Evolutionary conservation across 139 green algal species (phyloP), one percentile per base, ranked within the genome.

Genomic region (Trebouxia sp.): DNA sequence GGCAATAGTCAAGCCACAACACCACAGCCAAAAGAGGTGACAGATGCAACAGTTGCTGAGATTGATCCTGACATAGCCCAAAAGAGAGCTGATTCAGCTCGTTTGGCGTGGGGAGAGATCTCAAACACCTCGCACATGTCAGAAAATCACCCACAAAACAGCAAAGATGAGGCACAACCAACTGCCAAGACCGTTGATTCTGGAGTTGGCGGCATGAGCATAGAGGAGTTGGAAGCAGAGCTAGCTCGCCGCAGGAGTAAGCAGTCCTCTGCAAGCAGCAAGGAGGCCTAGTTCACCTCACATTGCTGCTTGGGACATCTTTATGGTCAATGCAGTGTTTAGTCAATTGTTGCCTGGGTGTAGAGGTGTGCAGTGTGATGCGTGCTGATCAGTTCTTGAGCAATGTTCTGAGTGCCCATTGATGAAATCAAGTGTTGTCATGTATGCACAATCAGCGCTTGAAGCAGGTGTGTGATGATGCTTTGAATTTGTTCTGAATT

Each of bases 151-250:
- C 38, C 35, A 56, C n/a, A 28, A 72, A 28, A 14, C 41, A 41
- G 42, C 43, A 72, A 72, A 72, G 14, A 26, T 42, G 1, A 77
- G 14, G 42, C 81, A 50, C 30, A 65, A 24, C 66, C 75, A 42
- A 65, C n/a, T 35, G 50, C n/a, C 30, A 42, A 58, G 10, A 22
- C 37, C 15, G 28, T 17, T 11, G n/a, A 28, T 58, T 45, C 26
- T 35, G 35, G 42, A 39, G 43, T 87, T 69, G 81, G 88, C 10
- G 43, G 76, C 7, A 84, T 94, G 80, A 88, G 78, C 17, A 24
- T 96, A 32, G 91, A 91, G n/a, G 88, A 97, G 74, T 84, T 97
- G 56, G 88, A 97, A 78, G 88, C 90, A 32, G 92, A 96, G 88
- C 88, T 97, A 35, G 85, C 85, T 0, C 83, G 87, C 53, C 80